phyloP scores from a whole-genome alignment of 495 filamentous ascomycete species.

The Penicillium longicatenatum region DNA sequence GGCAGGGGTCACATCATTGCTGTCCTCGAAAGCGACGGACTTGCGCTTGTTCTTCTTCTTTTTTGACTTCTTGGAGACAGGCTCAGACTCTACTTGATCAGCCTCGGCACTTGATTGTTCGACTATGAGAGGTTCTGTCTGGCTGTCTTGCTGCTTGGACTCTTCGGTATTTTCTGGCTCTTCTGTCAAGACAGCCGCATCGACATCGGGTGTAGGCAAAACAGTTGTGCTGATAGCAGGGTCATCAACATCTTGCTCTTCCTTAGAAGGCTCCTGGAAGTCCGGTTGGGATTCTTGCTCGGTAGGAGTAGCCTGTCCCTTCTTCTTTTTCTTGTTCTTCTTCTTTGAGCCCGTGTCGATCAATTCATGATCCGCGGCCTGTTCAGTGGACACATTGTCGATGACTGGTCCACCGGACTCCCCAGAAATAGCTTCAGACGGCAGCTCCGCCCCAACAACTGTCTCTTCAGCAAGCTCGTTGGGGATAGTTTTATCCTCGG shows the following conservation, averaged over 20 bases:
- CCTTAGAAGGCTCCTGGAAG: slow-evolving; percentile 14
- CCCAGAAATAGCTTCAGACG: not conserved
- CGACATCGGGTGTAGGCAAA: not conserved
- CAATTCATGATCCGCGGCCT: not conserved
- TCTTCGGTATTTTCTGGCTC: slow-evolving; percentile 5
- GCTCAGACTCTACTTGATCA: slow-evolving; percentile 28
- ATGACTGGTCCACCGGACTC: not conserved
- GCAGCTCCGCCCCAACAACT: not conserved
- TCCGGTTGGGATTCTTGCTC: slow-evolving; percentile 12
- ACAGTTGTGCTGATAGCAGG: not conserved
- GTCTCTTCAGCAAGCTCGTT: not conserved
- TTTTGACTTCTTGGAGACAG: slow-evolving; percentile 30
- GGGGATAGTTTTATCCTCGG: not conserved
- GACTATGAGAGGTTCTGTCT: not conserved
- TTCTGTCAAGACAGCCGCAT: not conserved
- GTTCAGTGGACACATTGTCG: not conserved
- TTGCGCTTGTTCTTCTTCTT: slow-evolving; percentile 40
- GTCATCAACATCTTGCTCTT: slow-evolving; percentile 7
- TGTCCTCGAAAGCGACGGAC: slow-evolving; percentile 18
- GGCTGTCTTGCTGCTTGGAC: slow-evolving; percentile 6
- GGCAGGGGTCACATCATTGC: not conserved
- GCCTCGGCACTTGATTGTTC: not conserved
- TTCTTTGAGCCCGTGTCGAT: not conserved
- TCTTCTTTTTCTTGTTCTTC: slow-evolving; percentile 33
- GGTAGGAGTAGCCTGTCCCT: slow-evolving; percentile 26